These are phyloP conservation scores for Phytophthora idaei DNA, from an alignment of 352 stramenopile species.

Conservation along the genomic window DNA sequence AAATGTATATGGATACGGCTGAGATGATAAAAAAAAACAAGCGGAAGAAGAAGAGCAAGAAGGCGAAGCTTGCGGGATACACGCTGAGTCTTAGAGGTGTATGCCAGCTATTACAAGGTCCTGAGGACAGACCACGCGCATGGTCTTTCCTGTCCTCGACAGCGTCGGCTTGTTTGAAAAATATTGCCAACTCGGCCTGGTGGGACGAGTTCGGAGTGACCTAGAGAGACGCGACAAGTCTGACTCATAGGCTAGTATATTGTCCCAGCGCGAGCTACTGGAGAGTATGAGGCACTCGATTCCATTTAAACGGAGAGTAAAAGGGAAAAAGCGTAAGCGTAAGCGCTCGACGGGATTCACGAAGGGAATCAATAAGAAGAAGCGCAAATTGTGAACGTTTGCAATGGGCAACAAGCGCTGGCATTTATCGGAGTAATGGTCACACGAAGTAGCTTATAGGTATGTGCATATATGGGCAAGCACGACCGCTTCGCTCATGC, in stretches of 20 bases:
- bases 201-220: not conserved
- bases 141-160: not conserved
- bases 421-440: too few species aligned
- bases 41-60: too few species aligned
- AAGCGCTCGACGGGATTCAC: too few species aligned
- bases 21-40: too few species aligned
- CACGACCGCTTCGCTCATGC: too few species aligned
- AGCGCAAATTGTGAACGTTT: too few species aligned
- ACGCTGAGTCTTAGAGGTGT: not conserved
- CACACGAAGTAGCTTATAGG: too few species aligned
- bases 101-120: not conserved
- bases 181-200: not conserved
- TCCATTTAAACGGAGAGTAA: not conserved
- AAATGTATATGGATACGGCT: not conserved
- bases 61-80: not conserved
- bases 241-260: not conserved
- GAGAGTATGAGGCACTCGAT: not conserved
- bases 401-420: too few species aligned
- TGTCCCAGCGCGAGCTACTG: not conserved
- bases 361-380: too few species aligned
- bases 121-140: not conserved
- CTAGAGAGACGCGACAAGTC: not conserved
- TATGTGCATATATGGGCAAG: too few species aligned
- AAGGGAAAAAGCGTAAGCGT: too few species aligned
- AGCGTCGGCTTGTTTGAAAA: not conserved